A percentile compares a stretch with the other conserved stretches of the same genome.
phyloP scores from a whole-genome alignment of 495 filamentous ascomycete species.

The Clohesyomyces aquaticus region DNA sequence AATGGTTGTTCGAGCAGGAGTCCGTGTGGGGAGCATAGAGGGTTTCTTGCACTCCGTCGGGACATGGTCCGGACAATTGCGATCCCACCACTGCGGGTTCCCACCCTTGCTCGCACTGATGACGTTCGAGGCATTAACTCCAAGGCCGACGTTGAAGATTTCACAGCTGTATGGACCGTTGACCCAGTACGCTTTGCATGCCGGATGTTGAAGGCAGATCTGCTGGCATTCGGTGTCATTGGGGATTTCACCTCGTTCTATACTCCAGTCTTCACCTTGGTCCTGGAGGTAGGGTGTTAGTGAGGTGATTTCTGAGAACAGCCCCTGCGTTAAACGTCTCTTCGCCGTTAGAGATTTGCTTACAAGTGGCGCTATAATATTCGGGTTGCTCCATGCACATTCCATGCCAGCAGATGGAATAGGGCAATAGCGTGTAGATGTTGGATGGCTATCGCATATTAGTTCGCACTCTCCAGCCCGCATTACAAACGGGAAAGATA shows the following conservation, averaged over 20 bases:
- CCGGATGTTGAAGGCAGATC: slow-evolving; percentile 21
- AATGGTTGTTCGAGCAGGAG: slow-evolving; percentile 1
- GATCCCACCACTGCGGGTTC: slow-evolving; percentile 27
- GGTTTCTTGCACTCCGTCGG: slow-evolving; percentile 6
- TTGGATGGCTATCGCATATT: slow-evolving; percentile 18
- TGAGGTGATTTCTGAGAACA: too few species aligned
- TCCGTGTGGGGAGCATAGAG: not conserved
- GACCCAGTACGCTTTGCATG: slow-evolving; percentile 24
- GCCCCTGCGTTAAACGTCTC: too few species aligned
- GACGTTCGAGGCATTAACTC: slow-evolving; percentile 16
- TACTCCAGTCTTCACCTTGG: slow-evolving; percentile 30
- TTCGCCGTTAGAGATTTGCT: too few species aligned
- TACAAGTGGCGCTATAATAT: slow-evolving; percentile 23
- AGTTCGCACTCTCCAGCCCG: too few species aligned
- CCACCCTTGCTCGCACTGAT: slow-evolving; percentile 11
- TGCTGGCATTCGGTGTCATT: slow-evolving; percentile 28
- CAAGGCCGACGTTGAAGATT: slow-evolving; percentile 31
- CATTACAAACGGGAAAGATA: too few species aligned
- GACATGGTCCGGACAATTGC: slow-evolving; percentile 20
- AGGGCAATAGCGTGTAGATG: slow-evolving; percentile 24
- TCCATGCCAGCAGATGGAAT: slow-evolving; percentile 18
- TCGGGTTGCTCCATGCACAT: slow-evolving; percentile 19
- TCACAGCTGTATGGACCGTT: slow-evolving; percentile 13
- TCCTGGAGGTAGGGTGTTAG: too few species aligned
- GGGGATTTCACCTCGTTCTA: slow-evolving; percentile 23